Percentiles rank a stretch among this genome's conserved stretches.
These are phyloP conservation scores for Psidium guajava DNA, from an alignment of 345 rosid genomes.

Conservation along the genomic window DNA sequence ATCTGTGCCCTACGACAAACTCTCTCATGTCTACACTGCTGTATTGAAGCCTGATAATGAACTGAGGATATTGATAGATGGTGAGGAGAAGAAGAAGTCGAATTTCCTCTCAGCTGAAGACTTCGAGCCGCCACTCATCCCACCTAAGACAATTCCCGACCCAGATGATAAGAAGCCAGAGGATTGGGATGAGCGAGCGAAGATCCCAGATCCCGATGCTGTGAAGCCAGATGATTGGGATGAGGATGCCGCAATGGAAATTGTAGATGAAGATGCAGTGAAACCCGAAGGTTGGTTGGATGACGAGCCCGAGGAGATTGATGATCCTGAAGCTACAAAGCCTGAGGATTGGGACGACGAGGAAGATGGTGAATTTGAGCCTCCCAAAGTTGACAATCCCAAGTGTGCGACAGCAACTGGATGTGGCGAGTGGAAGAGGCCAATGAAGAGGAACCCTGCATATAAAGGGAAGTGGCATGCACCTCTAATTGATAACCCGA, in stretches of 20 bases:
- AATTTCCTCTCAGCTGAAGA: constrained; percentile 33
- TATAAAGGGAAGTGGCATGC: constrained; percentile 51
- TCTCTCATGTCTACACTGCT: constrained; percentile 49
- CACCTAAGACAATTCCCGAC: constrained; percentile 36
- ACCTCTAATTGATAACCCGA: constrained; percentile 43
- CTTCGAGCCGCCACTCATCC: constrained; percentile 42
- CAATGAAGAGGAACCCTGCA: constrained; percentile 36
- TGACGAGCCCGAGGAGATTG: constrained; percentile 42
- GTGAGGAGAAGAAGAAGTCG: constrained; percentile 35
- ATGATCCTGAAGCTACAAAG: constrained; percentile 46
- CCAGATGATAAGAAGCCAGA: constrained; percentile 41
- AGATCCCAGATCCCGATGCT: constrained; percentile 34
- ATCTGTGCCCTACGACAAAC: constrained; percentile 33
- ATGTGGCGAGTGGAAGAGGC: constrained; percentile 55
- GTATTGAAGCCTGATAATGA: constrained; percentile 30
- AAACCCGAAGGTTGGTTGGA: constrained; percentile 61
- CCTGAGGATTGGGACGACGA: constrained; percentile 59
- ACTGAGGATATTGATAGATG: constrained; percentile 33
- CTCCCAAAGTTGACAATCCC: constrained; percentile 35
- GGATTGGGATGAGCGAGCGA: constrained; percentile 44
- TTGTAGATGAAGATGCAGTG: constrained; percentile 35
- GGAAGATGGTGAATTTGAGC: constrained; percentile 55
- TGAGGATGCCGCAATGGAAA: constrained; percentile 38
- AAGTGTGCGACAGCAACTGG: constrained; percentile 40
- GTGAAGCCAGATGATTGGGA: constrained; percentile 54